Conservation (phyloP, 257 asterid genomes). For the Solanum paucissectum region DNA sequence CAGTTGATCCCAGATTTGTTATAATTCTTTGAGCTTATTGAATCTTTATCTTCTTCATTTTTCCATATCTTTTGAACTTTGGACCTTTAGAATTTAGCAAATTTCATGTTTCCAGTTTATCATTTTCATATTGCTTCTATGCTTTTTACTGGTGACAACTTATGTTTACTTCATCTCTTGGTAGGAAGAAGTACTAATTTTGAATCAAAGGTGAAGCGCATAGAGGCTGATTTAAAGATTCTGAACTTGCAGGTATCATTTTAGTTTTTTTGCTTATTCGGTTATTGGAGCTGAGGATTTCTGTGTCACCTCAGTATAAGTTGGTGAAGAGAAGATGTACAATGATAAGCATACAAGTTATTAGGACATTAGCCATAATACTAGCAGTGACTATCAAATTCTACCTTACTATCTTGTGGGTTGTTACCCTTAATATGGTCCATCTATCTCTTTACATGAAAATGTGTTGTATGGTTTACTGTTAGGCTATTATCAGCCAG, state of each 20-base stretch:
- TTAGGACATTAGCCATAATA: not conserved
- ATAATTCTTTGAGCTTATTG: not conserved
- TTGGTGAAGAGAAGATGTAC: not conserved
- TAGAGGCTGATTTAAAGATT: slow-evolving; percentile 78
- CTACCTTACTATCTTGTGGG: not conserved
- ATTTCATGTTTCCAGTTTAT: not conserved
- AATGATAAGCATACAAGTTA: not conserved
- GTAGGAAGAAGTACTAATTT: slow-evolving; percentile 55
- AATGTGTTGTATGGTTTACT: not conserved
- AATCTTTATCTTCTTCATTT: not conserved
- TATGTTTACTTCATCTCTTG: not conserved
- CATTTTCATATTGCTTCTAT: not conserved
- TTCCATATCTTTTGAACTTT: not conserved
- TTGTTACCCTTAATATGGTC: not conserved
- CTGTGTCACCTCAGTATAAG: not conserved
- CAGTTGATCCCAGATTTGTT: not conserved
- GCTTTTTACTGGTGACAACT: not conserved
- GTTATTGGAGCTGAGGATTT: not conserved
- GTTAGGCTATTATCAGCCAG: not conserved
- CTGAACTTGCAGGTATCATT: slow-evolving; percentile 61
- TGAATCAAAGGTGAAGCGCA: slow-evolving; percentile 61
- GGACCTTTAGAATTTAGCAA: not conserved
- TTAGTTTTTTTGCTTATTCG: not conserved
- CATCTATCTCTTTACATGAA: not conserved
- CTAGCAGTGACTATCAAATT: not conserved